phyloP scores from a whole-genome alignment of 805 yeast species.

The Teunomyces atbi region DNA sequence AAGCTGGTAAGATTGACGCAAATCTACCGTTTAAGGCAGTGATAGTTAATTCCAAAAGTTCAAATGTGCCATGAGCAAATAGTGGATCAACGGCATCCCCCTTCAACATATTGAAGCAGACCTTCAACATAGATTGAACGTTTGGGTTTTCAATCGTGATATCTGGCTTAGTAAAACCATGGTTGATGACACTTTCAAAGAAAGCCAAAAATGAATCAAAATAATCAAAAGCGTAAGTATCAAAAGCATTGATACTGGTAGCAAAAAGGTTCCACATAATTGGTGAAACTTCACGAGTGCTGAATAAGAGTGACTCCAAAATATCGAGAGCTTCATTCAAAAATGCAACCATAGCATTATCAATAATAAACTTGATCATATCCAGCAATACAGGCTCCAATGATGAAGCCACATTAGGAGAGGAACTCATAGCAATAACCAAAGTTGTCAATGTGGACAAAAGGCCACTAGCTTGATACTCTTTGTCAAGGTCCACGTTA shows the following conservation, averaged over 20 bases:
- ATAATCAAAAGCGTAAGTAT: conserved; percentile 58
- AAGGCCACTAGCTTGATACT: conserved; percentile 44
- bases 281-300: conserved; percentile 52
- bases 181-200: conserved; percentile 51
- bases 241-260: conserved; percentile 51
- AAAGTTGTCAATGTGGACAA: conserved; percentile 42
- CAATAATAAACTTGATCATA: conserved; percentile 33
- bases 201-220: conserved; percentile 56
- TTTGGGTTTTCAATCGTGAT: conserved; percentile 37
- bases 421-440: conserved; percentile 41
- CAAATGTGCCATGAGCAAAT: conserved; percentile 40
- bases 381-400: conserved; percentile 35
- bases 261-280: conserved; percentile 52
- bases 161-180: conserved; percentile 44
- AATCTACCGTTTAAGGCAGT: conserved; percentile 23
- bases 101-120: conserved; percentile 35
- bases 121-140: conserved; percentile 37
- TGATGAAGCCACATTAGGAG: conserved; percentile 35
- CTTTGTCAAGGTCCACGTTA: conserved; percentile 33
- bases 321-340: conserved; percentile 40
- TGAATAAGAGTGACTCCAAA: conserved; percentile 53
- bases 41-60: conserved; percentile 24
- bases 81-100: conserved; percentile 38
- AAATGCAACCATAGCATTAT: conserved; percentile 40
- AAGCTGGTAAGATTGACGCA: conserved; percentile 28